phyloP scores from a whole-genome alignment of 2,329 filamentous ascomycete species.

The Trichoderma sp. region DNA sequence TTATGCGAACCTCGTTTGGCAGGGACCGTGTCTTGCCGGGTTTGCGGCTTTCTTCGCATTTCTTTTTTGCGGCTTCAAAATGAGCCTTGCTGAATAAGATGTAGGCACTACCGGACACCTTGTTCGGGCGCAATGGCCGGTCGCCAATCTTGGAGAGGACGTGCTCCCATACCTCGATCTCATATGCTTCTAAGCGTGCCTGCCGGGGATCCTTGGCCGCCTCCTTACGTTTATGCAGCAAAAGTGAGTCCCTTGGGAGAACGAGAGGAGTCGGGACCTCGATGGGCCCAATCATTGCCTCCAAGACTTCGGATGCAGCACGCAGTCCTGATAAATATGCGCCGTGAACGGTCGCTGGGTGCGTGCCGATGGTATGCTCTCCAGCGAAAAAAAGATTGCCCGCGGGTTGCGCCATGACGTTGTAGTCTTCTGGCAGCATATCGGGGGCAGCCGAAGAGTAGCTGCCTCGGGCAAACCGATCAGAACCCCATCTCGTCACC shows the following conservation, averaged over 20 bases:
- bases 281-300: conserved; percentile 78
- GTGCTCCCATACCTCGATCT: conserved; percentile 51
- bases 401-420: conserved; percentile 79
- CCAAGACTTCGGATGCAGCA: conserved; percentile 81
- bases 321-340: conserved; percentile 92
- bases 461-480: conserved; percentile 87
- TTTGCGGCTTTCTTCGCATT: conserved; percentile 62
- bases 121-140: conserved; percentile 67
- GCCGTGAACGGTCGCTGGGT: conserved; percentile 95
- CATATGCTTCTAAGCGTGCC: conserved; percentile 55
- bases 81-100: conserved; percentile 81
- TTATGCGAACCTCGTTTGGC: conserved; percentile 79
- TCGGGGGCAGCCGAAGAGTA: conserved; percentile 90
- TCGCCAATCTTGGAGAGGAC: conserved; percentile 64
- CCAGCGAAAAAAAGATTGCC: conserved; percentile 93
- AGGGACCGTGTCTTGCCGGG: conserved; percentile 62
- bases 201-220: conserved; percentile 48
- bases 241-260: conserved; percentile 55
- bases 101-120: conserved; percentile 80
- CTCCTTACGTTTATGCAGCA: conserved; percentile 55
- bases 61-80: conserved; percentile 59
- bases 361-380: conserved; percentile 92
- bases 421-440: conserved; percentile 84
- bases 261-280: conserved; percentile 73
- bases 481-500: conserved; percentile 87